Percentiles rank a stretch among this genome's conserved stretches.
These are phyloP conservation scores for Calcarisporium arbuscula DNA, from an alignment of 2,329 filamentous ascomycete species.

Conservation along the genomic window DNA sequence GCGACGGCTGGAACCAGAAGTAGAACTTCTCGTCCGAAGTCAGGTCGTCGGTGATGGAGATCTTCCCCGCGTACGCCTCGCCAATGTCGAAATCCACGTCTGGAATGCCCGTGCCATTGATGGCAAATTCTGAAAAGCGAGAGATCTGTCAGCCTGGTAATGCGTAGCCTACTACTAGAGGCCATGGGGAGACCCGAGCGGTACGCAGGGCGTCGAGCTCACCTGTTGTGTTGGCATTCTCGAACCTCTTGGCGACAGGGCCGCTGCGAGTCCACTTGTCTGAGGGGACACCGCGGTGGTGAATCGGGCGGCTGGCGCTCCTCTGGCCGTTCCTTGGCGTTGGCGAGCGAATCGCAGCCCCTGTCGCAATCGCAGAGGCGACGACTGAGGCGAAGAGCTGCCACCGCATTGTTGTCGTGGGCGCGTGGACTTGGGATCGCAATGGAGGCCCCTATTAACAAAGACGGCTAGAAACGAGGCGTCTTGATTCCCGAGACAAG, in stretches of 20 bases:
- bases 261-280: constrained; percentile 6
- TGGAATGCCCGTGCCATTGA: constrained; percentile 56
- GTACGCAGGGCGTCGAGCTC: not conserved
- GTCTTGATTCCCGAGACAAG: too few relatives aligned
- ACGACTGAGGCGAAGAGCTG: not conserved
- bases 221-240: constrained; percentile 8
- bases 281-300: constrained; percentile 1
- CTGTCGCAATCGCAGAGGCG: constrained; percentile 1
- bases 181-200: too few relatives aligned
- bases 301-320: not conserved
- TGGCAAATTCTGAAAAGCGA: constrained; percentile 41
- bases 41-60: constrained; percentile 43
- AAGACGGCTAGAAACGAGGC: too few relatives aligned
- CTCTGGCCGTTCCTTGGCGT: not conserved
- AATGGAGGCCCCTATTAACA: too few relatives aligned
- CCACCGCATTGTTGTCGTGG: too few relatives aligned
- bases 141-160: too few relatives aligned
- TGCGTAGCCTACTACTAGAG: too few relatives aligned
- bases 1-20: constrained; percentile 50
- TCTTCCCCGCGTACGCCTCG: constrained; percentile 52
- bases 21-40: constrained; percentile 35
- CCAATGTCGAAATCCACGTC: constrained; percentile 59
- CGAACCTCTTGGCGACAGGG: constrained; percentile 3
- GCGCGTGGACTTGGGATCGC: too few relatives aligned
- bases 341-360: not conserved